These are phyloP conservation scores for Melastoma malabathricum DNA, from an alignment of 345 rosid genomes.

Conservation along the genomic window DNA sequence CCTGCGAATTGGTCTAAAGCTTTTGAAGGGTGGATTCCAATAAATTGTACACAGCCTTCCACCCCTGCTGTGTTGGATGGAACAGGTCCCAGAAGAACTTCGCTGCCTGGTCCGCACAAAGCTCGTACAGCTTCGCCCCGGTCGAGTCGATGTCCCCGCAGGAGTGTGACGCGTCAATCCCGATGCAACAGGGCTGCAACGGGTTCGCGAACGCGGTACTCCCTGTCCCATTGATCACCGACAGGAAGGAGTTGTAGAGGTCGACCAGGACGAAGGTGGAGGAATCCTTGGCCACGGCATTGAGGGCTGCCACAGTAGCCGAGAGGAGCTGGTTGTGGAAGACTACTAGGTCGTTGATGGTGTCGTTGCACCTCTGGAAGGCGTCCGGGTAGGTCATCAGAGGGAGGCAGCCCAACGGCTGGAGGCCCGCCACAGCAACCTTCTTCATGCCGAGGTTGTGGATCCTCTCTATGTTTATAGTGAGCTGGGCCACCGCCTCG, in stretches of 20 bases:
- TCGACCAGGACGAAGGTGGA: constrained; percentile 35
- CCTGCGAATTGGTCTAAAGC: background rate
- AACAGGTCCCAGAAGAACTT: constrained; percentile 42
- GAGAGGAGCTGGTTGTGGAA: constrained; percentile 42
- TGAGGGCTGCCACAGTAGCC: constrained; percentile 35
- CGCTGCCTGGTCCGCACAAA: constrained; percentile 27
- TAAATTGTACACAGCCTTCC: constrained; percentile 30
- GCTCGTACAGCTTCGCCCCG: constrained; percentile 27
- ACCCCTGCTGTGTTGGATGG: constrained; percentile 44
- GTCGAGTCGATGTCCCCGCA: constrained; percentile 22
- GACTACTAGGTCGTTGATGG: constrained; percentile 14
- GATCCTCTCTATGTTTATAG: constrained; percentile 31
- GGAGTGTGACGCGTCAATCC: background rate
- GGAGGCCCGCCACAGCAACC: constrained; percentile 31
- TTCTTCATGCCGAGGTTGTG: constrained; percentile 45
- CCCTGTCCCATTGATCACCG: constrained; percentile 23
- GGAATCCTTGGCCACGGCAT: constrained; percentile 16
- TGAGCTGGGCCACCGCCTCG: constrained; percentile 40
- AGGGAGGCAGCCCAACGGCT: constrained; percentile 82
- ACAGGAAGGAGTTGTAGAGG: constrained; percentile 41
- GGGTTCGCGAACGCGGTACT: constrained; percentile 12
- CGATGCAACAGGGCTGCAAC: constrained; percentile 20
- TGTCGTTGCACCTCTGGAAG: constrained; percentile 34
- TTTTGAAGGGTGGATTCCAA: constrained; percentile 14
- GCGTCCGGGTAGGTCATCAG: constrained; percentile 12